phyloP scores from a whole-genome alignment of 371 early-diverging fungal species.

The Sporodiniella umbellata region DNA sequence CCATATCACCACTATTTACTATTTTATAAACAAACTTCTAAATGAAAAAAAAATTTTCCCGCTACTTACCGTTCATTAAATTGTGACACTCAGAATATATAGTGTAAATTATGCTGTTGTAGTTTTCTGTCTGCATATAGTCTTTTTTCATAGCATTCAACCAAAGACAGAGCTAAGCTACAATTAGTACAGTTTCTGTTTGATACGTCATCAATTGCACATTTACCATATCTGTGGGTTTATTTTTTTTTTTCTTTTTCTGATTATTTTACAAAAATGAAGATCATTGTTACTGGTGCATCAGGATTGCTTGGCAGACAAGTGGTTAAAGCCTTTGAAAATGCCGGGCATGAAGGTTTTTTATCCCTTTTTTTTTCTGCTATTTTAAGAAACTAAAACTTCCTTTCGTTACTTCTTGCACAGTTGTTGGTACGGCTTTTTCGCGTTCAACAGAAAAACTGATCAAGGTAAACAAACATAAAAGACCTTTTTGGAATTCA shows the following conservation, averaged over 20 bases:
- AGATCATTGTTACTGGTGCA: constrained; percentile 75
- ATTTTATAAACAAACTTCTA: constrained; percentile 1
- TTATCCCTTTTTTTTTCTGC: no score
- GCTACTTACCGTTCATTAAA: background rate
- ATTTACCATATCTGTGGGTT: no score
- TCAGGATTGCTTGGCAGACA: constrained; percentile 84
- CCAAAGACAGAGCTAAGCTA: no score
- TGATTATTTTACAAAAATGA: constrained; percentile 28
- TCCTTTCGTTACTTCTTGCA: background rate
- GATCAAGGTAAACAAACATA: constrained; percentile 41
- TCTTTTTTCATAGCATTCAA: no score
- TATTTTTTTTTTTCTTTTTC: constrained; percentile 1
- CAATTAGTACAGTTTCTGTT: no score
- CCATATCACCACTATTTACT: constrained; percentile 35
- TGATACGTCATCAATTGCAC: no score
- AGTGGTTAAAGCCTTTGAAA: constrained; percentile 52
- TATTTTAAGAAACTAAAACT: no score
- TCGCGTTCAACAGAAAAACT: constrained; percentile 57
- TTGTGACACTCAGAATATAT: no score
- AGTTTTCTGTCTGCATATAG: no score
- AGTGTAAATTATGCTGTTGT: no score
- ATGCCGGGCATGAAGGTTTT: constrained; percentile 51
- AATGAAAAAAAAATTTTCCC: no score
- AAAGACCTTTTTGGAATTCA: constrained; percentile 1
- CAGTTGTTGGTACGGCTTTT: constrained; percentile 74